These are phyloP conservation scores for Phylloporus sp. DNA, from an alignment of 768 basidiomycete species.

Conservation along the genomic window DNA sequence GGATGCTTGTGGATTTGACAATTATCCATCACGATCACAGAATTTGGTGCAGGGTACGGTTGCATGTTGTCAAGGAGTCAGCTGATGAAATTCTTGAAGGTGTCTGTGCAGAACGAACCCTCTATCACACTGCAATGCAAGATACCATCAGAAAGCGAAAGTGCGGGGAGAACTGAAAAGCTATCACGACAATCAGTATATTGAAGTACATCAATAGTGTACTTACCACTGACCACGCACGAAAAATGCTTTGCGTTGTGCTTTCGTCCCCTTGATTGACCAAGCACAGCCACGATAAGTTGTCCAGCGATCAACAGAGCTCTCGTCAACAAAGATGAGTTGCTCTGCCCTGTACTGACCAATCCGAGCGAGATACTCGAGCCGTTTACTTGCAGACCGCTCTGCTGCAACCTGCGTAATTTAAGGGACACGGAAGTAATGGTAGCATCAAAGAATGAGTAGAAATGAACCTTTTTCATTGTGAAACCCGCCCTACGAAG, in stretches of 20 bases:
- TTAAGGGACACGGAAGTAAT: no score
- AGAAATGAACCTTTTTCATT: constrained; percentile 2
- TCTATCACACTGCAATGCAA: not conserved
- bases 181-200: not conserved
- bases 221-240: not conserved
- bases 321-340: not conserved
- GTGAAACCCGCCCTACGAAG: not conserved
- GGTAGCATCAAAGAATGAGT: no score
- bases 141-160: not conserved
- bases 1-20: no score
- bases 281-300: not conserved
- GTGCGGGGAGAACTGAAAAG: not conserved
- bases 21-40: no score
- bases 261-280: not conserved
- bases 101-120: not conserved
- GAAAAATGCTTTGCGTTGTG: not conserved
- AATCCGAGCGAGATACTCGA: no score
- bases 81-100: not conserved
- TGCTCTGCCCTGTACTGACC: no score
- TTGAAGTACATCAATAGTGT: not conserved
- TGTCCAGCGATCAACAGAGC: not conserved
- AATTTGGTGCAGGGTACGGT: no score
- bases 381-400: no score
- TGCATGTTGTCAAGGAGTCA: not conserved
- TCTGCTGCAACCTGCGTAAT: no score